Conservation (phyloP, 176 grass and related monocot species). For the Bromus sterilis region DNA sequence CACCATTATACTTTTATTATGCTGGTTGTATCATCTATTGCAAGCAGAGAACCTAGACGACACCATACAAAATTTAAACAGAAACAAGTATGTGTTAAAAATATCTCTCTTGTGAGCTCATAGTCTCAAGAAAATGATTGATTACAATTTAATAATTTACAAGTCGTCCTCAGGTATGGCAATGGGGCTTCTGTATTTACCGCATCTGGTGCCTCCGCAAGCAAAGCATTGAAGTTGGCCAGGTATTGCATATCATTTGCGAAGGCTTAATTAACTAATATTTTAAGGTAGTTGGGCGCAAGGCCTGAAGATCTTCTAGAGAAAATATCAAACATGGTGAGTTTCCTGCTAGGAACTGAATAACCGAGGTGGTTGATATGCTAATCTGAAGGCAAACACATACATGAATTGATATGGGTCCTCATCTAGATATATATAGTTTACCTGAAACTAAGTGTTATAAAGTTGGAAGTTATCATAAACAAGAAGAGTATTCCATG, state of each 20-base stretch:
- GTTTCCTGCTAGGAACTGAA: background rate
- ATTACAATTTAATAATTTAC: background rate
- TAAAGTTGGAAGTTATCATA: background rate
- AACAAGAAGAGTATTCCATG: no score
- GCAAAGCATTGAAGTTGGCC: slow-evolving; percentile 93
- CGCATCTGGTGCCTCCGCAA: slow-evolving; percentile 62
- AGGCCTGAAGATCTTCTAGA: background rate
- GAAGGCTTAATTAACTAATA: background rate
- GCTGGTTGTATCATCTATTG: background rate
- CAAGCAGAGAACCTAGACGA: slow-evolving; percentile 82
- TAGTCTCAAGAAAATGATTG: background rate
- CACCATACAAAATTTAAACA: slow-evolving; percentile 79
- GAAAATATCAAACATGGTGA: background rate
- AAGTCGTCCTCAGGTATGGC: slow-evolving; percentile 48
- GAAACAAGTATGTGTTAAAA: slow-evolving; percentile 73
- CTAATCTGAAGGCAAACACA: background rate
- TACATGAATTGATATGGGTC: background rate
- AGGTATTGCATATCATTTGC: slow-evolving; percentile 33
- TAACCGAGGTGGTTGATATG: background rate
- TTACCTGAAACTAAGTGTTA: background rate
- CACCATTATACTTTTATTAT: background rate
- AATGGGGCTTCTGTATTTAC: slow-evolving; percentile 97
- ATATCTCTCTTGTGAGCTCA: background rate
- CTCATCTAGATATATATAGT: background rate
- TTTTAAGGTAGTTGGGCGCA: background rate